These are phyloP conservation scores for Metschnikowia cerradonensis DNA, from an alignment of 805 yeast species.

Conservation along the genomic window DNA sequence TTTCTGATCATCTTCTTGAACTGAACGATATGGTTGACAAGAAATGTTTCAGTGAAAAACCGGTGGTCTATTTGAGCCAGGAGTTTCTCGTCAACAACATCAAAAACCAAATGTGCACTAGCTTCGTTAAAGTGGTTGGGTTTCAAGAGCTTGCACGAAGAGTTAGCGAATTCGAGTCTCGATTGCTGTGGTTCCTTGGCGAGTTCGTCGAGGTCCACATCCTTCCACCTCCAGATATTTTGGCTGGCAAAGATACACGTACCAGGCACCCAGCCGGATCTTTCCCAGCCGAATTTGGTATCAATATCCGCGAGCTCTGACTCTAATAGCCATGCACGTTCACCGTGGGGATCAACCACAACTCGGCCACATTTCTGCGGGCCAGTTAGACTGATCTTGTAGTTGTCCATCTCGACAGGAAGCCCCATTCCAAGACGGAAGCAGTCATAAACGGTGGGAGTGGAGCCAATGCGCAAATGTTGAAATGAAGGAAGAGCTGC, in stretches of 20 bases:
- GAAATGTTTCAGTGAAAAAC: conserved; percentile 60
- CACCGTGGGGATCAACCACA: conserved; percentile 62
- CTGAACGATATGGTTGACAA: conserved; percentile 55
- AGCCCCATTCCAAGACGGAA: conserved; percentile 77
- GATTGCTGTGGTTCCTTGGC: conserved; percentile 26
- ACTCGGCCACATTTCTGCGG: conserved; percentile 60
- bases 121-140: conserved; percentile 34
- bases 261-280: conserved; percentile 67
- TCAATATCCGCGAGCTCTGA: conserved; percentile 47
- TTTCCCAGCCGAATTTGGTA: conserved; percentile 62
- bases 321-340: conserved; percentile 61
- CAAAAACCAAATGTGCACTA: conserved; percentile 10
- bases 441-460: conserved; percentile 77
- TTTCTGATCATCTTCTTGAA: conserved; percentile 49
- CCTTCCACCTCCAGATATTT: conserved; percentile 64
- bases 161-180: conserved; percentile 18
- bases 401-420: conserved; percentile 62
- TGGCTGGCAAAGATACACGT: conserved; percentile 77
- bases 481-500: conserved; percentile 53
- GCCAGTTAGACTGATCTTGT: conserved; percentile 70
- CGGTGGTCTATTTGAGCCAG: conserved; percentile 39
- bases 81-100: conserved; percentile 29
- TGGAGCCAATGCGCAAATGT: conserved; percentile 69
- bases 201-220: conserved; percentile 20
- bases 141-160: conserved; percentile 22